Conservation (phyloP, 2,329 filamentous ascomycete genomes). For the Aspergillus eucalypticola region DNA sequence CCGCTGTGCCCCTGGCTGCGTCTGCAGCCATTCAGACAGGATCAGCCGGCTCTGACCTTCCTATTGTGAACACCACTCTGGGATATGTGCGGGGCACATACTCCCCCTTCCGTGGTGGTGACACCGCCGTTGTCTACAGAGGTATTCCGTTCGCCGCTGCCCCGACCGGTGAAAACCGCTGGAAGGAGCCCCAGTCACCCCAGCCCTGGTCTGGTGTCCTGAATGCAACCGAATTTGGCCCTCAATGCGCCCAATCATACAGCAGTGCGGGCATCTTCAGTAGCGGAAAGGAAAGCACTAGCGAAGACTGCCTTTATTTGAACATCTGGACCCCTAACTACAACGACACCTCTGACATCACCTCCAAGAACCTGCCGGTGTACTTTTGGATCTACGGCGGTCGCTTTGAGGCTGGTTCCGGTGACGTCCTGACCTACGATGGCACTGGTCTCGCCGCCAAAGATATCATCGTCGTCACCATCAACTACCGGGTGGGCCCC, state of each 20-base stretch:
- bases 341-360: constrained; percentile 14
- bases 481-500: constrained; percentile 39
- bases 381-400: constrained; percentile 24
- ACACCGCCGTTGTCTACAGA: constrained; percentile 23
- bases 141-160: constrained; percentile 27
- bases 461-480: constrained; percentile 25
- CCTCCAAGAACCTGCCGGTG: constrained; percentile 27
- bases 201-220: constrained; percentile 15
- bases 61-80: constrained; percentile 17
- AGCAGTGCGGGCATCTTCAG: constrained; percentile 24
- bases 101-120: constrained; percentile 25
- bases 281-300: constrained; percentile 35
- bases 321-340: constrained; percentile 29
- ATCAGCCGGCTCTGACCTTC: not conserved
- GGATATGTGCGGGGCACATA: constrained; percentile 23
- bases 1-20: not conserved
- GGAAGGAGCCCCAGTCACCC: constrained; percentile 6
- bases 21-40: not conserved
- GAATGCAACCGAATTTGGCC: constrained; percentile 20
- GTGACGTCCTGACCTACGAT: constrained; percentile 23
- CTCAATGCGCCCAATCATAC: constrained; percentile 28
- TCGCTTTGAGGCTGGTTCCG: constrained; percentile 19
- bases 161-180: constrained; percentile 14
- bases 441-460: constrained; percentile 23
- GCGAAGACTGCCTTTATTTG: constrained; percentile 27